phyloP scores from a whole-genome alignment of 345 rosid genomes.

The Eucalyptus regnans region DNA sequence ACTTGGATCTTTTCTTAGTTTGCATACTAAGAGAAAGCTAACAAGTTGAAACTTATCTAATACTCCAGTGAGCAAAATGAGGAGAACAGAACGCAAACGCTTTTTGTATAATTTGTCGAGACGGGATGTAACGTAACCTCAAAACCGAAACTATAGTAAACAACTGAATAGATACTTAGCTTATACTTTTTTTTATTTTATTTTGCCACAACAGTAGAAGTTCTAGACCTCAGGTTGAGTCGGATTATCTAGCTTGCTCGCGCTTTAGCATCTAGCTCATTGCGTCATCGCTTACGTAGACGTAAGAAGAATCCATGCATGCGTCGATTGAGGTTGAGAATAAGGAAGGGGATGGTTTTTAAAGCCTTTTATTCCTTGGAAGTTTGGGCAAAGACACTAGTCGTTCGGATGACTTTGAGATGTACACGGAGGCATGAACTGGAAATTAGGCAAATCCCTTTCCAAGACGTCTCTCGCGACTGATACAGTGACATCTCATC shows the following conservation, averaged over 20 bases:
- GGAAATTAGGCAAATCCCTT: not conserved
- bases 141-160: not conserved
- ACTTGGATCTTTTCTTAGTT: not conserved
- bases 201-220: not conserved
- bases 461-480: not conserved
- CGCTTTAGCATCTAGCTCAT: not conserved
- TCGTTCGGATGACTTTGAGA: not conserved
- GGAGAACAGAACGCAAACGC: not conserved
- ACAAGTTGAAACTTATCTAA: not conserved
- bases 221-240: not conserved
- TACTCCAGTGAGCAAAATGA: not conserved
- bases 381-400: not conserved
- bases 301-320: not conserved
- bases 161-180: not conserved
- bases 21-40: not conserved
- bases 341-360: not conserved
- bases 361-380: not conserved
- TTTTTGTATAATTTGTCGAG: not conserved
- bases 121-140: accelerated
- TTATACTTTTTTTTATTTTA: not conserved
- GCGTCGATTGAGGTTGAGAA: not conserved
- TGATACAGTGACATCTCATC: not conserved
- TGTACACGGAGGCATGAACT: not conserved
- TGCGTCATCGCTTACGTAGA: not conserved
- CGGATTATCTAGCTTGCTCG: not conserved